These are phyloP conservation scores for Leccinum rimulosum DNA, from an alignment of 768 basidiomycete genomes.

Conservation along the genomic window DNA sequence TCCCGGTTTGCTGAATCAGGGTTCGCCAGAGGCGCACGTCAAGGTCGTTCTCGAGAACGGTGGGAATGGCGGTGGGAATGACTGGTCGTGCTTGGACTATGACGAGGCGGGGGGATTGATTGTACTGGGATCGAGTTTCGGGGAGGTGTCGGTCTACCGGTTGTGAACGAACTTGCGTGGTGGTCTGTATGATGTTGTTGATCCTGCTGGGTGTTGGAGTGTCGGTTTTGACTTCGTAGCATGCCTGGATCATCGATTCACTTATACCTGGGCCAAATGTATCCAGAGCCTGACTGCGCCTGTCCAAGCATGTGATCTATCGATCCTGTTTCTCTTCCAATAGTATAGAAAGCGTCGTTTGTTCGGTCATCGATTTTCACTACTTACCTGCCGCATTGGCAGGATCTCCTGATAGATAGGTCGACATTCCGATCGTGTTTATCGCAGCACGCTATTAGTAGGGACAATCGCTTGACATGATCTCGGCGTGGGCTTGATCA, in stretches of 20 bases:
- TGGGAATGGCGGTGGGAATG: background rate
- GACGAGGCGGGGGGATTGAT: slow-evolving; percentile 55
- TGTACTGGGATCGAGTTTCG: slow-evolving; percentile 50
- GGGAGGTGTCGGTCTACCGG: slow-evolving; percentile 39
- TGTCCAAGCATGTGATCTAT: background rate
- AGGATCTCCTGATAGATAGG: background rate
- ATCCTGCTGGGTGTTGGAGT: background rate
- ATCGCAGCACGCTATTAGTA: no score
- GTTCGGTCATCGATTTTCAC: background rate
- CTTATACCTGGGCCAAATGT: background rate
- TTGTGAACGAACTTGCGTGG: slow-evolving; percentile 12
- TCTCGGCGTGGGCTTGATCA: background rate
- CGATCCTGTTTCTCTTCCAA: no score
- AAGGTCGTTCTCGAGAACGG: slow-evolving; percentile 35
- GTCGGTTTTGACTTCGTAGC: background rate
- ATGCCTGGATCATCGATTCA: background rate
- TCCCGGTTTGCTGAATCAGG: slow-evolving; percentile 38
- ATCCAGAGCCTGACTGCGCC: background rate
- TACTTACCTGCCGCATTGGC: background rate
- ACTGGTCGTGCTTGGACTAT: slow-evolving; percentile 61
- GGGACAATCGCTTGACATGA: no score
- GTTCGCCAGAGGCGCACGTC: slow-evolving; percentile 22
- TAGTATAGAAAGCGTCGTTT: background rate
- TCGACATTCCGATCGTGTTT: background rate
- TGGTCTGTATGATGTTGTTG: background rate